phyloP scores from a whole-genome alignment of 495 filamentous ascomycete species.

The Lasiosphaeriaceae sp. region DNA sequence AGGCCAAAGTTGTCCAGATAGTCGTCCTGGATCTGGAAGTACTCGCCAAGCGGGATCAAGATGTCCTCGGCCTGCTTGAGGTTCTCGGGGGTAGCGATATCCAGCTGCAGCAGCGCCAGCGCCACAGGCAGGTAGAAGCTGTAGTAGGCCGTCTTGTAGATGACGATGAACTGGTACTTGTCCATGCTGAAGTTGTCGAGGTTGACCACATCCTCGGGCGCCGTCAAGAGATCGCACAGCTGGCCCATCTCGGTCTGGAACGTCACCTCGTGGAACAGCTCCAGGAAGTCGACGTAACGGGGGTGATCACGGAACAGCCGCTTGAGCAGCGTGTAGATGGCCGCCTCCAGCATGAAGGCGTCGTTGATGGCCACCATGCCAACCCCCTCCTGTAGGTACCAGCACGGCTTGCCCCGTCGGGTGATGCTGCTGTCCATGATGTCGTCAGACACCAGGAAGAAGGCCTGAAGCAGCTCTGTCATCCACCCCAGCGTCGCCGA shows the following conservation, averaged over 20 bases:
- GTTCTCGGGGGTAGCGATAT: conserved; percentile 77
- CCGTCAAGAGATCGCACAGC: conserved; percentile 89
- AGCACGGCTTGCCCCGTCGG: conserved; percentile 88
- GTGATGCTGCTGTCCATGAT: conserved; percentile 97
- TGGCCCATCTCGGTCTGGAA: conserved; percentile 95
- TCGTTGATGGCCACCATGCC: conserved; percentile 98
- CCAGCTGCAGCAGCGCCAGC: conserved; percentile 75
- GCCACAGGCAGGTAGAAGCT: conserved; percentile 98
- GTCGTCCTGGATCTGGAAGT: conserved; percentile 99
- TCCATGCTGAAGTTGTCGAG: conserved; percentile 89
- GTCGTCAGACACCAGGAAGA: conserved; percentile 97
- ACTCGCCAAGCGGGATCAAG: conserved; percentile 96
- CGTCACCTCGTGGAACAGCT: conserved; percentile 92
- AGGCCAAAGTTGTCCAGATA: conserved; percentile 96
- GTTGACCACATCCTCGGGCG: conserved; percentile 87
- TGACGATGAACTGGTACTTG: conserved; percentile 97
- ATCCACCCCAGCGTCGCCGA: conserved; percentile 89
- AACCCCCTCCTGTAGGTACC: conserved; percentile 84
- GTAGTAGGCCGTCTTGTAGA: conserved; percentile 99
- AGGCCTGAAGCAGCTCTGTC: conserved; percentile 95
- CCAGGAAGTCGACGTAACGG: conserved; percentile 81
- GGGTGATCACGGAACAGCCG: conserved; percentile 86
- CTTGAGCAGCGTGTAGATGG: conserved; percentile 88
- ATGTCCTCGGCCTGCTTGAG: conserved; percentile 83
- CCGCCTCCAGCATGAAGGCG: conserved; percentile 88